These are phyloP conservation scores for Pestalotiopsis sp. DNA, from an alignment of 2,329 filamentous ascomycete species.

Conservation along the genomic window DNA sequence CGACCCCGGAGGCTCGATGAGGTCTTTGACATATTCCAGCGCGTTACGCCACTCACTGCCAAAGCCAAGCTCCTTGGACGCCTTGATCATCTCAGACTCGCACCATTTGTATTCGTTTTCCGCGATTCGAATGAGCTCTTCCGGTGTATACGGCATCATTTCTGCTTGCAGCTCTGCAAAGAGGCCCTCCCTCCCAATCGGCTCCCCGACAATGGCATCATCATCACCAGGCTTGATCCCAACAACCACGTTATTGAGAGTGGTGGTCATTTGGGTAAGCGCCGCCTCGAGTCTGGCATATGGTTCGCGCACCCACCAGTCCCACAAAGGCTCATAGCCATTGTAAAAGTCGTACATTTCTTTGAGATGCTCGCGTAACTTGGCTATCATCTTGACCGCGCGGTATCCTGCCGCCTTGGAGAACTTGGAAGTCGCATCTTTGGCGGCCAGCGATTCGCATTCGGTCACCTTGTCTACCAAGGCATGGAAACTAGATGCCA, in stretches of 20 bases:
- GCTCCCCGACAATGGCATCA: slow-evolving; percentile 57
- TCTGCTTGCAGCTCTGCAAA: slow-evolving; percentile 55
- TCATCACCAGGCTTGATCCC: slow-evolving; percentile 44
- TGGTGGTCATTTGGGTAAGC: slow-evolving; percentile 37
- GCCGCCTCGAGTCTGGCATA: slow-evolving; percentile 40
- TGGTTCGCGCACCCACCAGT: slow-evolving; percentile 56
- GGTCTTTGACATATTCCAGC: slow-evolving; percentile 57
- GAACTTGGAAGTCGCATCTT: slow-evolving; percentile 31
- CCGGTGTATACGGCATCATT: slow-evolving; percentile 60
- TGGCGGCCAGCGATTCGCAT: slow-evolving; percentile 35
- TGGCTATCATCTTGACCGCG: slow-evolving; percentile 42
- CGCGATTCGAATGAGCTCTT: slow-evolving; percentile 55
- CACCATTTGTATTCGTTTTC: slow-evolving; percentile 57
- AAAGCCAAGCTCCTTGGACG: slow-evolving; percentile 49
- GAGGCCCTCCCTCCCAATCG: slow-evolving; percentile 54
- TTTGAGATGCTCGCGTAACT: slow-evolving; percentile 41
- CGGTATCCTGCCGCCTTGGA: slow-evolving; percentile 47
- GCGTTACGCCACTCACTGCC: slow-evolving; percentile 52
- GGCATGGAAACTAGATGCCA: slow-evolving; percentile 43
- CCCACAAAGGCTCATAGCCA: slow-evolving; percentile 57
- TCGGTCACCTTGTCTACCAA: slow-evolving; percentile 33
- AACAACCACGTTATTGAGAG: slow-evolving; percentile 40
- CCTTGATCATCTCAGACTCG: slow-evolving; percentile 53
- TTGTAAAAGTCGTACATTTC: slow-evolving; percentile 54
- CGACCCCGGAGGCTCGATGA: slow-evolving; percentile 53